A percentile compares a stretch with the other conserved stretches of the same genome.
Evolutionary conservation across 176 grass and related monocot species (phyloP).

Genomic region (Oropetium thomaeum): DNA sequence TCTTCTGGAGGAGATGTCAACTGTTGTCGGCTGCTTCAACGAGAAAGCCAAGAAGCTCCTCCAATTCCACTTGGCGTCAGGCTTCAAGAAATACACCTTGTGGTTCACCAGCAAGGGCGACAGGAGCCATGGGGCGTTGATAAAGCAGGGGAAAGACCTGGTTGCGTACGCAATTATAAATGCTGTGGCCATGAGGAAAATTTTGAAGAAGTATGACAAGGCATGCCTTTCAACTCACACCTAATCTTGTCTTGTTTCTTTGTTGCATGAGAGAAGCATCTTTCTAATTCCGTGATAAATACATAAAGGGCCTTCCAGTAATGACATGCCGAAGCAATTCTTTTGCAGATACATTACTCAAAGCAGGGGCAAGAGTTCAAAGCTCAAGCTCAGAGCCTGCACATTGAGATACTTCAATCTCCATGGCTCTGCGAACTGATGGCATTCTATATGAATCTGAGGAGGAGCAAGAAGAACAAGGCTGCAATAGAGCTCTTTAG

Average conservation of each 20-base stretch:
- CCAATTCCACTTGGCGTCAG: slow-evolving; percentile 66
- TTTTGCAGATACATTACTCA: slow-evolving; percentile 79
- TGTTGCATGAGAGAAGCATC: neutral
- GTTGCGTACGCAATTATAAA: slow-evolving; percentile 92
- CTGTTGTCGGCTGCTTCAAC: slow-evolving; percentile 86
- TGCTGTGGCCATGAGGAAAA: slow-evolving; percentile 87
- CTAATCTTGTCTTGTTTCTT: neutral
- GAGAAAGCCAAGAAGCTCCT: slow-evolving; percentile 76
- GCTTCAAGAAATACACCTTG: slow-evolving; percentile 65
- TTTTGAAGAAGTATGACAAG: slow-evolving; percentile 96
- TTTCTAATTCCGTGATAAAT: too few relatives aligned
- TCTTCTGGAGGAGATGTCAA: slow-evolving; percentile 72
- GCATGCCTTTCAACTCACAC: slow-evolving; percentile 19
- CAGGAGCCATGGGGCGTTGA: slow-evolving; percentile 42
- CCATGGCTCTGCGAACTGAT: slow-evolving; percentile 85
- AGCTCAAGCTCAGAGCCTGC: slow-evolving; percentile 73
- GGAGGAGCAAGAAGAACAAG: slow-evolving; percentile 43
- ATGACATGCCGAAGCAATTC: too few relatives aligned
- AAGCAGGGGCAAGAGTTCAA: slow-evolving; percentile 92
- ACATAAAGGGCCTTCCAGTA: too few relatives aligned
- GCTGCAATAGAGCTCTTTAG: slow-evolving; percentile 57
- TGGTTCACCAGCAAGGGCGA: slow-evolving; percentile 46
- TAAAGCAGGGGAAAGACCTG: slow-evolving; percentile 76
- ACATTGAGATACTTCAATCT: slow-evolving; percentile 94
- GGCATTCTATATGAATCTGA: slow-evolving; percentile 91